These are phyloP conservation scores for Acanthamoeba royreba DNA, from an alignment of 208 protist genomes.

Conservation along the genomic window DNA sequence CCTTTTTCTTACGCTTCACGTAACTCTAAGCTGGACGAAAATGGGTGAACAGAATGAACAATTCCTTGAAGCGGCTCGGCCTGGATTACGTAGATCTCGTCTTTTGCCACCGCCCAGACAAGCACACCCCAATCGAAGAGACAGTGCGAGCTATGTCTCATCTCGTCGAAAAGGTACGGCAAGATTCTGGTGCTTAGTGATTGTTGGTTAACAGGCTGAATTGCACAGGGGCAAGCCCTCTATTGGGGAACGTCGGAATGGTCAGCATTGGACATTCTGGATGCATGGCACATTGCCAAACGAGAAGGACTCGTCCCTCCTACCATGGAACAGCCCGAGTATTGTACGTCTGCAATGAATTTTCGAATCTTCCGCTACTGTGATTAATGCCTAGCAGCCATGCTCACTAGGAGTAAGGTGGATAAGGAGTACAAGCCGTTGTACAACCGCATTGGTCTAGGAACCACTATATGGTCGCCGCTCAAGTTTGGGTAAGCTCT, in stretches of 20 bases:
- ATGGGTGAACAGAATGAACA: background rate
- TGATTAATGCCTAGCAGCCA: background rate
- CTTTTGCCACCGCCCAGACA: conserved; percentile 57
- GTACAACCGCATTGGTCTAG: conserved; percentile 44
- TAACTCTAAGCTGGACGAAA: too few species aligned
- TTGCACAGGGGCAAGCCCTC: conserved; percentile 35
- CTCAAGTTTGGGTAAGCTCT: conserved; percentile 42
- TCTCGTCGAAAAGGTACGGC: conserved; percentile 5
- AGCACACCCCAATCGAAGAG: conserved; percentile 54
- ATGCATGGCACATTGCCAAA: conserved; percentile 44
- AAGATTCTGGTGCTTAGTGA: too few species aligned
- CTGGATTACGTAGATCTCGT: conserved; percentile 60
- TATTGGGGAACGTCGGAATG: conserved; percentile 67
- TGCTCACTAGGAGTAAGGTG: background rate
- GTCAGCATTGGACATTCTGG: conserved; percentile 47
- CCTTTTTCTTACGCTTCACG: background rate
- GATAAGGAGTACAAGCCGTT: conserved; percentile 56
- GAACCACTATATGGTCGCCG: conserved; percentile 59
- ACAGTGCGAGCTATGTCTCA: conserved; percentile 53
- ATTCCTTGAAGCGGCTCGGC: background rate
- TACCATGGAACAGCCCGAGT: conserved; percentile 59
- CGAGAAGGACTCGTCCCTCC: conserved; percentile 48
- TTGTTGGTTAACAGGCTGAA: too few species aligned
- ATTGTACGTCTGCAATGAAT: background rate
- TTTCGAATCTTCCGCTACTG: background rate